A percentile compares a stretch with the other conserved stretches of the same genome.
These are phyloP conservation scores for Colletotrichum lindemuthianum DNA, from an alignment of 2,329 filamentous ascomycete genomes.

Conservation along the genomic window DNA sequence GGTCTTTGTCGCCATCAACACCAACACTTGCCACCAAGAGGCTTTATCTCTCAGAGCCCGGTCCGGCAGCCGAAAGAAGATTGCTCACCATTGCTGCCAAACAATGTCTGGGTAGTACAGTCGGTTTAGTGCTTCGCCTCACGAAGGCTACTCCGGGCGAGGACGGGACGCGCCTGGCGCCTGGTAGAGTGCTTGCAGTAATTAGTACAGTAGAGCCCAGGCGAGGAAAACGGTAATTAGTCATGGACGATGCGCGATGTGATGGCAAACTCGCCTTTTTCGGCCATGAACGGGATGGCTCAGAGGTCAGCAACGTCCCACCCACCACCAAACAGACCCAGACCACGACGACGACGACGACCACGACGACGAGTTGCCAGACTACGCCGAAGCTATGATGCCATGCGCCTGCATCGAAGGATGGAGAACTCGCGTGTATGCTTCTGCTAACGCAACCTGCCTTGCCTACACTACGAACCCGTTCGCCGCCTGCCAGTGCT, in stretches of 20 bases:
- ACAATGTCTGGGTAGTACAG: constrained; percentile 16
- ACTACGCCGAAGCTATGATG: no score
- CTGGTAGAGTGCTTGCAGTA: constrained; percentile 34
- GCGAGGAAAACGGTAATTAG: constrained; percentile 11
- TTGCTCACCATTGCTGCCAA: constrained; percentile 3
- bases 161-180: not conserved
- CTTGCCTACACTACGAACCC: constrained; percentile 1
- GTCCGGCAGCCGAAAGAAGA: not conserved
- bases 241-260: constrained; percentile 9
- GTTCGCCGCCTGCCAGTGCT: not conserved
- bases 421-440: not conserved
- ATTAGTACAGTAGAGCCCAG: constrained; percentile 4
- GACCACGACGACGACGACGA: no score
- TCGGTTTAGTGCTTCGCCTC: constrained; percentile 22
- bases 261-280: no score
- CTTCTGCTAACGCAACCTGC: not conserved
- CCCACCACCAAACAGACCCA: no score
- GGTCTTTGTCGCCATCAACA: not conserved
- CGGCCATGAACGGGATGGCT: no score
- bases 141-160: not conserved
- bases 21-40: constrained; percentile 13
- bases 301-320: no score
- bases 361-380: no score
- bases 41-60: not conserved
- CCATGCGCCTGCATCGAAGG: no score